phyloP scores from a whole-genome alignment of 768 basidiomycete genomes.

The Tulasnella calospora region DNA sequence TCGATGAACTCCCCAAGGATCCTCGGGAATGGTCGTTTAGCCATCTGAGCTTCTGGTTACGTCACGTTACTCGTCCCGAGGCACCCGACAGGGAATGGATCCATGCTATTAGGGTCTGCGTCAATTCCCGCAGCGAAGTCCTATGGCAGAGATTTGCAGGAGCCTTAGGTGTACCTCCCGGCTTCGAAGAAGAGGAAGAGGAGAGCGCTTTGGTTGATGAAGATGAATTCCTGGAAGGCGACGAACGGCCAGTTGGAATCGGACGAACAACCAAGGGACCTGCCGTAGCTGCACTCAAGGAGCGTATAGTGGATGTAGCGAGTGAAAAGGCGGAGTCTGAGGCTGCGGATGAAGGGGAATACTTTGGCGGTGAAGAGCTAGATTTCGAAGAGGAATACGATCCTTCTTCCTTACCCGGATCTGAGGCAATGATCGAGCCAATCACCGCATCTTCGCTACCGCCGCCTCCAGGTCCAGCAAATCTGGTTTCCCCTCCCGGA shows the following conservation, averaged over 20 bases:
- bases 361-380: not conserved
- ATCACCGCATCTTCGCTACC: slow-evolving; percentile 22
- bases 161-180: slow-evolving; percentile 80
- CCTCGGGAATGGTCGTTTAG: slow-evolving; percentile 65
- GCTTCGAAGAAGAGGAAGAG: slow-evolving; percentile 46
- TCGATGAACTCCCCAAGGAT: slow-evolving; percentile 39
- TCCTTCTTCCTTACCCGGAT: slow-evolving; percentile 17
- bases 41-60: slow-evolving; percentile 67
- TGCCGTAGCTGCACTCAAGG: not conserved
- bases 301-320: not conserved
- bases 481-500: not conserved
- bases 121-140: slow-evolving; percentile 71
- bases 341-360: slow-evolving; percentile 11
- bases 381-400: slow-evolving; percentile 22
- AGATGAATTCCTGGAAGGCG: slow-evolving; percentile 33
- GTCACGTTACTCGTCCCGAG: slow-evolving; percentile 54
- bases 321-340: not conserved
- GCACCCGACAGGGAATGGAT: slow-evolving; percentile 72
- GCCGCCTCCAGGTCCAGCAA: slow-evolving; percentile 10
- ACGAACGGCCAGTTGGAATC: not conserved
- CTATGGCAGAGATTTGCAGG: slow-evolving; percentile 90
- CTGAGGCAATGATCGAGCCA: slow-evolving; percentile 9
- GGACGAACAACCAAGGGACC: not conserved
- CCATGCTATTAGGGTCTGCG: slow-evolving; percentile 63
- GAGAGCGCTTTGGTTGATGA: slow-evolving; percentile 48